Base-by-base conservation (phyloP, 2,329 filamentous ascomycete species). In the Cylindrodendrum hubeiense region DNA sequence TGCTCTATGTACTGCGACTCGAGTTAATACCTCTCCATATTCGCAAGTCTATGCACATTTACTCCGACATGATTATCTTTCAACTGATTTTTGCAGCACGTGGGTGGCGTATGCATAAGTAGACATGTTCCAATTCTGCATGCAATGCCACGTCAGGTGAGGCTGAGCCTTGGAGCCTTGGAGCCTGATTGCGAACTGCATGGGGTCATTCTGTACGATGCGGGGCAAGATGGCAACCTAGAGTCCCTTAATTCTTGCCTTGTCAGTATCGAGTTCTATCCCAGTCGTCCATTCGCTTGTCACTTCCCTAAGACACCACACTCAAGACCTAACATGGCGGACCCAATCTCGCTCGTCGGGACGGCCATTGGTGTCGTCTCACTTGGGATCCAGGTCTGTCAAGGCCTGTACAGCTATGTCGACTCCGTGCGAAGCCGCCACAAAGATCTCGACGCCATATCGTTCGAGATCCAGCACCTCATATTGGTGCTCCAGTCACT, bases 301-400 rank as follows among this genome's bases (percentile, higher is more conserved):
- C 4, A 17, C 3, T 15, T 41, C 5, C 37, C n/a, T n/a, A n/a
- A n/a, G n/a, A n/a, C n/a, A n/a, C n/a, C 37, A 41, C 4, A 41
- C 5, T 15, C 17, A 41, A 19, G 37, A 49, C 22, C n/a, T 10
- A n/a, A 13, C 30, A 61, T 61, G 58, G 34, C 58, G 21, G 51
- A 61, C 26, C 58, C 58, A 8, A 12, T 61, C 10, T 54, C 41
- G 7, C 22, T 61, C 19, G 30, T 43, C 24, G 58, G 50, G 12
- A 61, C 50, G n/a, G 58, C 58, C n/a, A 41, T 49, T 19, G 58
- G 58, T 22, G 37, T 61, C 13, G 30, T 54, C 21, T 61, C 58
- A 8, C 37, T 61, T 3, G 58, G 58, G 2, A 49, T 61, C 33
- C 51, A 61, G 24, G 58, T 55, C 13, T 41, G 50, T 19, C 58